Evolutionary conservation across 1,284 basidiomycete species (phyloP).

Genomic region (Sporisorium graminicola): DNA sequence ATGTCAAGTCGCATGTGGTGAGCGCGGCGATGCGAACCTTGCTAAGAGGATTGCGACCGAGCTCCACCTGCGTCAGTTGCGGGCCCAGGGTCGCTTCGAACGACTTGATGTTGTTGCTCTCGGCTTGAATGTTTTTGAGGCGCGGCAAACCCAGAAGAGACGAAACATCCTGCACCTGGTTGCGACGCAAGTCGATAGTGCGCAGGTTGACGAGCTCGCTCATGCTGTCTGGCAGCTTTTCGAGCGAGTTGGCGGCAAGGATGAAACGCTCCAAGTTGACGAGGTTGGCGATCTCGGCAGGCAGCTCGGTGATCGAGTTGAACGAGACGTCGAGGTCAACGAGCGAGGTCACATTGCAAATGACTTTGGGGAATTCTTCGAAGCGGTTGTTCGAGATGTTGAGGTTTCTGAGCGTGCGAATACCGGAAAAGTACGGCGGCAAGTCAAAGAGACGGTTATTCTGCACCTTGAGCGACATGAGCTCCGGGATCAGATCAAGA

Average conservation of each 20-base stretch:
- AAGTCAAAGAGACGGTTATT: slow-evolving; percentile 93
- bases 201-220: slow-evolving; percentile 54
- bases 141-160: slow-evolving; percentile 58
- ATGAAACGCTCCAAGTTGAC: slow-evolving; percentile 62
- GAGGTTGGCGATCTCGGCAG: slow-evolving; percentile 82
- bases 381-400: slow-evolving; percentile 99
- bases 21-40: slow-evolving; percentile 61
- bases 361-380: slow-evolving; percentile 80
- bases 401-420: slow-evolving; percentile 81
- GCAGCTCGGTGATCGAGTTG: slow-evolving; percentile 87
- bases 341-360: slow-evolving; percentile 81
- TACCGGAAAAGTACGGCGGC: slow-evolving; percentile 84
- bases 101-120: slow-evolving; percentile 65
- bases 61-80: slow-evolving; percentile 53
- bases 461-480: slow-evolving; percentile 83
- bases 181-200: slow-evolving; percentile 64
- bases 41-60: slow-evolving; percentile 66
- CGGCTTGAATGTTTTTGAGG: slow-evolving; percentile 59
- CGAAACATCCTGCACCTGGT: slow-evolving; percentile 61
- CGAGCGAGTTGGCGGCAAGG: slow-evolving; percentile 63
- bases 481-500: slow-evolving; percentile 81
- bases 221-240: slow-evolving; percentile 59
- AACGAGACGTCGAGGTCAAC: slow-evolving; percentile 93
- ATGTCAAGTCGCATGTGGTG: slow-evolving; percentile 78
- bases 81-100: slow-evolving; percentile 57